Evolutionary conservation across 192 early-diverging fungal species (phyloP), one percentile per base, ranked within the genome.

Genomic region (Phycomyces blakesleeanus): DNA sequence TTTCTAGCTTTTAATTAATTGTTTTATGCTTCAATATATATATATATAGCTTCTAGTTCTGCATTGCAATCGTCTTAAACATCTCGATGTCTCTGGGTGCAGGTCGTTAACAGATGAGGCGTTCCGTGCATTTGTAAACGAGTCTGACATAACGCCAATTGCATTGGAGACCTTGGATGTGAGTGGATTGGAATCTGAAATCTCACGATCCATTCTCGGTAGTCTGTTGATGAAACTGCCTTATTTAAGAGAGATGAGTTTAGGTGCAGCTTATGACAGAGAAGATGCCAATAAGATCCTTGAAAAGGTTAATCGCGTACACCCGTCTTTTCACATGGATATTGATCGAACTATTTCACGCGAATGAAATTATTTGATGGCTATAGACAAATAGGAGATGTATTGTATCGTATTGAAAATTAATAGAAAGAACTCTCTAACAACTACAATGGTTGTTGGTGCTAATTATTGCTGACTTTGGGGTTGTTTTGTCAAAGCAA

Each of bases 401-500:
- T 34, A 34, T 34, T 34, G 29, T 34, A 34, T 34, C 29, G 2
- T 34, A 5, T 5, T 34, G 29, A 34, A n/a, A 34, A 34, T 34
- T 2, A 34, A 34, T 5, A 34, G 29, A 34, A 34, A 34, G 7
- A 34, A 34, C n/a, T n/a, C n/a, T n/a, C n/a, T n/a, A n/a, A n/a
- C n/a, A n/a, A n/a, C 29, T 34, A 34, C 29, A 34, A n/a, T n/a
- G n/a, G n/a, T n/a, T 34, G 29, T 34, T 34, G 7, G 29, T 34
- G 29, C 29, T 34, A 34, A 34, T 34, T 34, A n/a, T n/a, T n/a
- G n/a, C 29, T 34, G 29, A n/a, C n/a, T n/a, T 7, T 34, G 29
- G 29, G 29, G 29, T 7, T 34, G 29, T 21, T 60, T 44, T 1
- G 78, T 72, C 1, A 88, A 73, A 22, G 82, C 85, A 61, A 87